Evolutionary conservation across 2,329 filamentous ascomycete genomes (phyloP).

Genomic region (Fusarium stilboides): DNA sequence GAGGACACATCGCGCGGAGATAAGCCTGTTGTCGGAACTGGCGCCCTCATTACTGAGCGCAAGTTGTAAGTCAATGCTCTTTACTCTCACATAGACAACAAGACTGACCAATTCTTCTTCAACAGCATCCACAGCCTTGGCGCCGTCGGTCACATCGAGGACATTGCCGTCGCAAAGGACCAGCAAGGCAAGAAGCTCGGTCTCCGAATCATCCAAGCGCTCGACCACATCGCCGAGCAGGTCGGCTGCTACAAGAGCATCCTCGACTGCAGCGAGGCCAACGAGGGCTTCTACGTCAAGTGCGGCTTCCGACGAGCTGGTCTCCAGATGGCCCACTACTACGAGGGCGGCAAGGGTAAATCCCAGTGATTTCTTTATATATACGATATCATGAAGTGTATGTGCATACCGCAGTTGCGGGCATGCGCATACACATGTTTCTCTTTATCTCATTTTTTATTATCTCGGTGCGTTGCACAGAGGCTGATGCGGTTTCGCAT

Average conservation of each 20-base stretch:
- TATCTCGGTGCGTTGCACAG: constrained; percentile 36
- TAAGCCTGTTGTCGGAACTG: constrained; percentile 86
- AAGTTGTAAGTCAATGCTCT: constrained; percentile 82
- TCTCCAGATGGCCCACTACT: constrained; percentile 97
- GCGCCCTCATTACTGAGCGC: constrained; percentile 90
- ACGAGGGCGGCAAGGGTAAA: constrained; percentile 72
- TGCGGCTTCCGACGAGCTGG: constrained; percentile 95
- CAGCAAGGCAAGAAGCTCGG: constrained; percentile 99
- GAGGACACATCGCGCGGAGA: constrained; percentile 75
- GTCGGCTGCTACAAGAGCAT: constrained; percentile 98
- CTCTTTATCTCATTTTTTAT: constrained; percentile 25
- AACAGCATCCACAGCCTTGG: constrained; percentile 83
- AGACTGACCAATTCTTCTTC: constrained; percentile 35
- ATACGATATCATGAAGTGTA: constrained; percentile 5
- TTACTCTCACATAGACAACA: neutral
- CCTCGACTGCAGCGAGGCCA: constrained; percentile 94
- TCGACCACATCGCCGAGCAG: constrained; percentile 89
- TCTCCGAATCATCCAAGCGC: constrained; percentile 90
- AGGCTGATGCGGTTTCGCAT: constrained; percentile 48
- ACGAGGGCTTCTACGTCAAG: constrained; percentile 98
- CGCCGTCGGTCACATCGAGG: constrained; percentile 94
- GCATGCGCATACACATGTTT: constrained; percentile 11
- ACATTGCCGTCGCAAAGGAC: constrained; percentile 94
- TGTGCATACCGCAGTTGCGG: neutral
- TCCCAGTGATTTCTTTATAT: constrained; percentile 47